A percentile compares a stretch with the other conserved stretches of the same genome.
phyloP scores from a whole-genome alignment of 2,329 filamentous ascomycete genomes.

The Elsinoe australis region DNA sequence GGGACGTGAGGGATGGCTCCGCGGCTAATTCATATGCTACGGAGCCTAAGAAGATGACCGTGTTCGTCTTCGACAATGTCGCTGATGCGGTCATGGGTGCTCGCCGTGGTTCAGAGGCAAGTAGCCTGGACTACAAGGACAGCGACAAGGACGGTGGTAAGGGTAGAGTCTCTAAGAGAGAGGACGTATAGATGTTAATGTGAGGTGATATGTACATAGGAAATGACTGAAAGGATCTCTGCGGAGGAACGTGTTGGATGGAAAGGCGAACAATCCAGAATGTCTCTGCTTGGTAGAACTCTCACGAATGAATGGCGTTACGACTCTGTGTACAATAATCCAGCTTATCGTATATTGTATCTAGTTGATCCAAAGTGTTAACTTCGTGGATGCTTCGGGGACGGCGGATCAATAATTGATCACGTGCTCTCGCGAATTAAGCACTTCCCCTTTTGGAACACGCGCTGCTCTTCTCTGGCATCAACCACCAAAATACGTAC shows the following conservation, averaged over 20 bases:
- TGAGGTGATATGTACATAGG: slow-evolving; percentile 4
- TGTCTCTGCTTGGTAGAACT: no score
- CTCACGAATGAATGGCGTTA: no score
- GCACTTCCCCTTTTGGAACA: slow-evolving; percentile 11
- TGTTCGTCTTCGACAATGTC: slow-evolving; percentile 10
- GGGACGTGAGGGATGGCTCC: slow-evolving; percentile 11
- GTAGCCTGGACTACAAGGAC: slow-evolving; percentile 6
- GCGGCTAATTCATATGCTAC: slow-evolving; percentile 1
- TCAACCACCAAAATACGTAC: neutral
- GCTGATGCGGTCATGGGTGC: slow-evolving; percentile 6
- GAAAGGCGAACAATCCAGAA: no score
- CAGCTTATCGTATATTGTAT: no score
- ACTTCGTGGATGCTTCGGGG: no score
- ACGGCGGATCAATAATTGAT: no score
- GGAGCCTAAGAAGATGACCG: slow-evolving; percentile 12
- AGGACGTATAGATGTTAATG: neutral
- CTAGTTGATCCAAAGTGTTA: no score
- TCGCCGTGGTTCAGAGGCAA: slow-evolving; percentile 1
- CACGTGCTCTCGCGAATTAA: slow-evolving; percentile 6
- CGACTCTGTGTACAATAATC: no score
- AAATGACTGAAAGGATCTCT: slow-evolving; percentile 3
- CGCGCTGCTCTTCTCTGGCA: slow-evolving; percentile 10
- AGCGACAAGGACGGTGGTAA: slow-evolving; percentile 8
- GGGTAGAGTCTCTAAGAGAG: neutral
- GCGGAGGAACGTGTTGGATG: no score